A percentile compares a stretch with the other conserved stretches of the same genome.
phyloP scores from a whole-genome alignment of 192 early-diverging fungal species.

The Helicostylum pulchrum region DNA sequence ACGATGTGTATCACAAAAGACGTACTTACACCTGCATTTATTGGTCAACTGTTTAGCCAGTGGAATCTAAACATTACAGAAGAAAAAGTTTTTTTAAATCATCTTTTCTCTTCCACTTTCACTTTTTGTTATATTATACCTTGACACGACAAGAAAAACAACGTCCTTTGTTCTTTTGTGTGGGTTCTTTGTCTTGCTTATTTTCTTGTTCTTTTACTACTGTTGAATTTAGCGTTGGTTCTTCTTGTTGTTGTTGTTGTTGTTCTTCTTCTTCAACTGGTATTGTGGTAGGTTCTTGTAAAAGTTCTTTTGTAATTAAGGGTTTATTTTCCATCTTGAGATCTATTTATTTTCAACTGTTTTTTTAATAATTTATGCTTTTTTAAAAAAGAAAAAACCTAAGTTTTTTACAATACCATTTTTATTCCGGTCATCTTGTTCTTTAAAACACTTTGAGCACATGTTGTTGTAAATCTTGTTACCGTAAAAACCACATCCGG shows the following conservation, averaged over 20 bases:
- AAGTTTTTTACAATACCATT: constrained; percentile 7
- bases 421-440: constrained; percentile 34
- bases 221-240: no score
- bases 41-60: constrained; percentile 75
- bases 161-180: constrained; percentile 65
- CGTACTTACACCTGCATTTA: constrained; percentile 73
- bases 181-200: constrained; percentile 37
- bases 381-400: no score
- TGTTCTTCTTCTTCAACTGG: no score
- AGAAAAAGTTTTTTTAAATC: no score
- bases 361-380: not conserved
- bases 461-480: constrained; percentile 68
- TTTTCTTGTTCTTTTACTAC: not conserved
- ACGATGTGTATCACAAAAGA: constrained; percentile 75
- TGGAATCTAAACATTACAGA: constrained; percentile 48
- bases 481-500: constrained; percentile 73
- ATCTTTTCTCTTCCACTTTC: no score
- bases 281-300: no score
- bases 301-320: no score
- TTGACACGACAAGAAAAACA: constrained; percentile 69
- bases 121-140: constrained; percentile 20
- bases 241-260: no score
- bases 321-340: no score
- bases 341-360: not conserved
- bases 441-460: constrained; percentile 78